Evolutionary conservation across 331 rosid genomes (phyloP).

Genomic region (Cydonia oblonga): DNA sequence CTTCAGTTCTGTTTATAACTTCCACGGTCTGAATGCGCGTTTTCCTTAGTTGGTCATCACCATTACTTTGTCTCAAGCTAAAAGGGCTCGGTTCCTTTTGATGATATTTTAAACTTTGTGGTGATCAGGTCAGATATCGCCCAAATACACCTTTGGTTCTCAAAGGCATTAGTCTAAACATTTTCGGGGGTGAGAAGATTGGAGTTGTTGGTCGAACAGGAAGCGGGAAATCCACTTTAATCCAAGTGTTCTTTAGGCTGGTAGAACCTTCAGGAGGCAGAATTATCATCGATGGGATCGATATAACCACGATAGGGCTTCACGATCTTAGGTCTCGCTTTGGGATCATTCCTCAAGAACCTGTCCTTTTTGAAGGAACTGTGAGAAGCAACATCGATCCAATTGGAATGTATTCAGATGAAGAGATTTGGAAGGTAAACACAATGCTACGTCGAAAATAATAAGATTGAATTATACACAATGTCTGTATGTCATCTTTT

Average conservation of each 20-base stretch:
- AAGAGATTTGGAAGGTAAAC: slow-evolving; percentile 81
- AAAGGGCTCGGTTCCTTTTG: background rate
- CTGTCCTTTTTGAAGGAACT: slow-evolving; percentile 93
- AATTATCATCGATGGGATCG: slow-evolving; percentile 70
- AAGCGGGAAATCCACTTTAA: slow-evolving; percentile 79
- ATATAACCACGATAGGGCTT: slow-evolving; percentile 56
- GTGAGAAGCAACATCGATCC: slow-evolving; percentile 85
- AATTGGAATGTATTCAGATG: slow-evolving; percentile 49
- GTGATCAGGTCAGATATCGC: slow-evolving; percentile 68
- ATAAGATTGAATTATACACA: slow-evolving; percentile 36
- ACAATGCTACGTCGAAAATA: background rate
- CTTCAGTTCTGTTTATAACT: background rate
- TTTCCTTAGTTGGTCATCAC: background rate
- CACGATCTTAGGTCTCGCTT: slow-evolving; percentile 85
- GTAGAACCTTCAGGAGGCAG: slow-evolving; percentile 84
- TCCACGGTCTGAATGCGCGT: background rate
- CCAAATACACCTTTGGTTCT: slow-evolving; percentile 80
- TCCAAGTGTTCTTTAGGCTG: slow-evolving; percentile 87
- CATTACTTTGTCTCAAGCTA: background rate
- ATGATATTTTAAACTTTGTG: slow-evolving; percentile 15
- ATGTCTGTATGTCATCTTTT: background rate
- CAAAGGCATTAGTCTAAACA: slow-evolving; percentile 68
- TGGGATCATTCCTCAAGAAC: slow-evolving; percentile 93
- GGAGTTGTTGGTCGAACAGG: slow-evolving; percentile 94
- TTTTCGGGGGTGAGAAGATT: slow-evolving; percentile 71